phyloP scores from a whole-genome alignment of 2,329 filamentous ascomycete genomes.

The Sporothrix humicola region DNA sequence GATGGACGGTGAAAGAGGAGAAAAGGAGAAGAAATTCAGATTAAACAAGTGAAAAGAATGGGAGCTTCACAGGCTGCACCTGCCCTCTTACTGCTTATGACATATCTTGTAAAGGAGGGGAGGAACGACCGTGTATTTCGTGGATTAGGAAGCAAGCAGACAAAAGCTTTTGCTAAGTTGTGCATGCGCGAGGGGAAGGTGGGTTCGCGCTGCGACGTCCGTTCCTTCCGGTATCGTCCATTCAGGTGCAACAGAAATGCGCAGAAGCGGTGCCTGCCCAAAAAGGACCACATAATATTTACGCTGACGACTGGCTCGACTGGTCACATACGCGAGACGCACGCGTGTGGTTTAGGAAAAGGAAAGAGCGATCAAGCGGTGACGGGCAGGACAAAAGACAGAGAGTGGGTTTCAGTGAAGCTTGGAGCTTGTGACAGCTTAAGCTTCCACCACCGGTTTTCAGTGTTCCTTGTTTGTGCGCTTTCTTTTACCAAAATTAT shows the following conservation, averaged over 20 bases:
- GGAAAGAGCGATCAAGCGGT: slow-evolving; percentile 25
- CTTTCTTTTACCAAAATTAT: background rate
- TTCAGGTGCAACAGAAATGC: background rate
- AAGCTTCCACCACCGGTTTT: background rate
- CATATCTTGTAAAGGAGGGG: background rate
- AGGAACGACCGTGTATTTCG: background rate
- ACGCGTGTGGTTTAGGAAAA: background rate
- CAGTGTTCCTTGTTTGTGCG: background rate
- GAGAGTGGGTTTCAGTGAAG: background rate
- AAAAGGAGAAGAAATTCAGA: background rate
- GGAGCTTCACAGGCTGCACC: background rate
- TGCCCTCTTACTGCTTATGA: background rate
- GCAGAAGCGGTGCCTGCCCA: slow-evolving; percentile 3
- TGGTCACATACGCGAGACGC: background rate
- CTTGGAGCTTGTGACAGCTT: background rate
- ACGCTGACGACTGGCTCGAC: background rate
- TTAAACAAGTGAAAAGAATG: background rate
- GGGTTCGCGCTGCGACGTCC: slow-evolving; percentile 6
- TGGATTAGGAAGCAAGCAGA: slow-evolving; percentile 9
- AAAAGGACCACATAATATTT: no score
- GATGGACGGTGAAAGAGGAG: background rate
- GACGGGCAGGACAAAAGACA: background rate
- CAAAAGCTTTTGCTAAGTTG: background rate
- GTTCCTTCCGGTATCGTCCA: slow-evolving; percentile 22
- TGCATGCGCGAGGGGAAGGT: background rate